These are phyloP conservation scores for Penicillium corylophilum DNA, from an alignment of 2,329 filamentous ascomycete genomes.

Conservation along the genomic window DNA sequence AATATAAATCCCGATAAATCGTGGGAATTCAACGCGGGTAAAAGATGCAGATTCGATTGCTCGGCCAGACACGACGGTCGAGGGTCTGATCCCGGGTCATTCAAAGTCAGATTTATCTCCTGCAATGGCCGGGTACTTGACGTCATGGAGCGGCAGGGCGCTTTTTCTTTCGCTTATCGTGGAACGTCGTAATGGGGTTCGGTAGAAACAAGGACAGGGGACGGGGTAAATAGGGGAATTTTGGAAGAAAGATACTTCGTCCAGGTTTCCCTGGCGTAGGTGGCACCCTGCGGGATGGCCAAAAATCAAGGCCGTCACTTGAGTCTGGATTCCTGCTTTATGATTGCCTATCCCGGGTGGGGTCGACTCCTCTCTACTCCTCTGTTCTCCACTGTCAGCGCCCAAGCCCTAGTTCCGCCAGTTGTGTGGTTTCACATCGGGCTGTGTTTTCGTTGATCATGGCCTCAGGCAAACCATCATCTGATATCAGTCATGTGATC, in stretches of 20 bases:
- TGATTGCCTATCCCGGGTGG: not conserved
- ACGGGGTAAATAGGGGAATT: not conserved
- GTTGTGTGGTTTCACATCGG: not conserved
- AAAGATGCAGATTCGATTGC: not conserved
- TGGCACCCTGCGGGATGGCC: not conserved
- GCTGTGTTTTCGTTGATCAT: not conserved
- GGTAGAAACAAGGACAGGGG: not conserved
- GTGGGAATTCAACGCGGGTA: not conserved
- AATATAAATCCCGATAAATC: not conserved
- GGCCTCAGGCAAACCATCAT: not conserved
- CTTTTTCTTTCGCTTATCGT: conserved; percentile 12
- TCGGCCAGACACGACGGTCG: not conserved
- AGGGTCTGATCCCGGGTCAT: conserved; percentile 20
- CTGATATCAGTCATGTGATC: not conserved
- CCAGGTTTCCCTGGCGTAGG: not conserved
- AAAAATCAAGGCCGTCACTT: not conserved
- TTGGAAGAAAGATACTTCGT: not conserved
- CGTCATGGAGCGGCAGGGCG: conserved; percentile 15
- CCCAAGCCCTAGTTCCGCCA: conserved; percentile 2
- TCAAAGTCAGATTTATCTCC: conserved; percentile 8
- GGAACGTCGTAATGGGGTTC: conserved; percentile 3
- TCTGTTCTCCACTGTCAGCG: not conserved
- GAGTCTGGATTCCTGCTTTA: not conserved
- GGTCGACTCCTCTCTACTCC: not conserved
- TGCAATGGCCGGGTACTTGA: conserved; percentile 14